Evolutionary conservation across 2,329 filamentous ascomycete species (phyloP).

Genomic region (Fusarium compactum): DNA sequence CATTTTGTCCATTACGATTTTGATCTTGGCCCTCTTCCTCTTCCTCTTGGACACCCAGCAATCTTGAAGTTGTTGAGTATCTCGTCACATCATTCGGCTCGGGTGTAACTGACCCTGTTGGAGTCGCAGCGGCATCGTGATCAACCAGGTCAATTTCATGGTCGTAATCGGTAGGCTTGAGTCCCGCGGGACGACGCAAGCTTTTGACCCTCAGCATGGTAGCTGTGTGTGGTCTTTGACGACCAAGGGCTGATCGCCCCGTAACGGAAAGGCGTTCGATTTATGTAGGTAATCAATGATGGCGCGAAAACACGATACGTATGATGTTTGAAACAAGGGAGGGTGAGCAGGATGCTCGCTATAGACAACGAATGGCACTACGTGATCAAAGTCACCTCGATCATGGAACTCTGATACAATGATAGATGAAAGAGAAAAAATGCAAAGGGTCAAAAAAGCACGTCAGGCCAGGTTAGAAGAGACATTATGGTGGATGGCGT

Average conservation of each 20-base stretch:
- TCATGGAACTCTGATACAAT: slow-evolving; percentile 14
- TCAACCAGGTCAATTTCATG: slow-evolving; percentile 79
- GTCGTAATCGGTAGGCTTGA: slow-evolving; percentile 73
- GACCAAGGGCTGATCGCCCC: slow-evolving; percentile 26
- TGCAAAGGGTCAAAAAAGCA: slow-evolving; percentile 12
- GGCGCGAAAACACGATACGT: slow-evolving; percentile 9
- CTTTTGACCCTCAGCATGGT: slow-evolving; percentile 56
- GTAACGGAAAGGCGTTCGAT: slow-evolving; percentile 17
- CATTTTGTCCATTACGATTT: slow-evolving; percentile 2
- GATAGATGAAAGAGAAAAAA: slow-evolving; percentile 6
- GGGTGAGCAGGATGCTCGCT: background rate
- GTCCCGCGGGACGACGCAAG: slow-evolving; percentile 66
- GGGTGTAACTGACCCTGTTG: slow-evolving; percentile 32
- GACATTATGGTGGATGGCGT: slow-evolving; percentile 38
- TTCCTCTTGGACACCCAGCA: slow-evolving; percentile 40
- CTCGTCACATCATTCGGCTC: slow-evolving; percentile 38
- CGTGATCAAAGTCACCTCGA: background rate
- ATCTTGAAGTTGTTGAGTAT: slow-evolving; percentile 43
- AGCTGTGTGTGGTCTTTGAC: slow-evolving; percentile 25
- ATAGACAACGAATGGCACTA: slow-evolving; percentile 8
- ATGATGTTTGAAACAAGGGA: slow-evolving; percentile 8
- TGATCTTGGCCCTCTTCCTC: slow-evolving; percentile 17
- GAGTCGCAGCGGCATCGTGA: slow-evolving; percentile 53
- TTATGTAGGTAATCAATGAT: slow-evolving; percentile 5
- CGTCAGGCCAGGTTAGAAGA: background rate